A percentile compares a stretch with the other conserved stretches of the same genome.
phyloP scores from a whole-genome alignment of 345 rosid species.

The Sonneratia alba region DNA sequence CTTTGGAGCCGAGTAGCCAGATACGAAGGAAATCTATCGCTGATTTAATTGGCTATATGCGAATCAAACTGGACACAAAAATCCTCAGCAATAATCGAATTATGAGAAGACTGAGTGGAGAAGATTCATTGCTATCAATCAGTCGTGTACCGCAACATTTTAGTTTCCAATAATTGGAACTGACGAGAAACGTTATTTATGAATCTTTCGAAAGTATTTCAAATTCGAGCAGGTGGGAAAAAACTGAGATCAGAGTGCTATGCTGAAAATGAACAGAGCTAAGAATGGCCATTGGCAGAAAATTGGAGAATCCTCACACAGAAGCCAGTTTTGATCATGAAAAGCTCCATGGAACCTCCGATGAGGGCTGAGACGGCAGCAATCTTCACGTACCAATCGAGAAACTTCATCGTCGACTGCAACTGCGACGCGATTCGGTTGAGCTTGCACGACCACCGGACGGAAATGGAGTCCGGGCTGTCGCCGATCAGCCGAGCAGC shows the following conservation, averaged over 20 bases:
- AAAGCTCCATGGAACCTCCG: constrained; percentile 86
- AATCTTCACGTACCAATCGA: constrained; percentile 83
- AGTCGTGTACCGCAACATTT: too few species aligned
- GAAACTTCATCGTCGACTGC: constrained; percentile 32
- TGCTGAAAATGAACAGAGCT: not conserved
- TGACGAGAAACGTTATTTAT: too few species aligned
- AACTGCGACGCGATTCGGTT: not conserved
- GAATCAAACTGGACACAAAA: too few species aligned
- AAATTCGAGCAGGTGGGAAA: too few species aligned
- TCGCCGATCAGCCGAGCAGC: not conserved
- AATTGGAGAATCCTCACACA: constrained; percentile 51
- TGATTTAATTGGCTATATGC: too few species aligned
- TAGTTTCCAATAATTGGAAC: too few species aligned
- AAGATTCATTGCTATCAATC: too few species aligned
- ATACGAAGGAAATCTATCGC: not conserved
- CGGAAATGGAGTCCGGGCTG: not conserved
- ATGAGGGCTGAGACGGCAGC: constrained; percentile 57
- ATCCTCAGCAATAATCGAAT: too few species aligned
- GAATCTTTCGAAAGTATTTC: too few species aligned
- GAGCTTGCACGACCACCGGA: not conserved
- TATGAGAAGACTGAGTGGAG: too few species aligned
- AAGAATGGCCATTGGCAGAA: not conserved
- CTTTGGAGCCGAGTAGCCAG: not conserved
- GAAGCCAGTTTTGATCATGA: constrained; percentile 95
- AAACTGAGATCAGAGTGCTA: not conserved